Base-by-base conservation (phyloP, 1,139 yeast genomes). In the Yarrowia galli region DNA sequence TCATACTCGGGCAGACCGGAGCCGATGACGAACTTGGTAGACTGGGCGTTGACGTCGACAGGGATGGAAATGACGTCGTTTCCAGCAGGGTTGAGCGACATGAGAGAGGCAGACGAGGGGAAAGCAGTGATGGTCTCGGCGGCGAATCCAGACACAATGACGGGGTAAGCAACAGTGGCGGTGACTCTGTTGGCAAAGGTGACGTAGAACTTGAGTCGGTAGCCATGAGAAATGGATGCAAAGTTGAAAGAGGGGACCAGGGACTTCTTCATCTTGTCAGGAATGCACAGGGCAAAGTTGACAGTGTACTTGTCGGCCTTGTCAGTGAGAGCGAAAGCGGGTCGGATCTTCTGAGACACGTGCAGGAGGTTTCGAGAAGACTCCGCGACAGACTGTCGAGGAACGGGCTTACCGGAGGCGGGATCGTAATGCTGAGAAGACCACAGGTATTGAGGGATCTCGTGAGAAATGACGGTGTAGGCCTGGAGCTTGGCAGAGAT, bases 381-480 rank as follows among this genome's bases (percentile, higher is more conserved):
- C 64, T 58, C 64, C 5, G 64, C 64, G 7, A 58, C 64, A 28
- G 64, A 58, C 51, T 43, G 64, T 42, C 64, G 51, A 15, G 64
- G 64, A 9, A 58, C 64, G 7, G 64, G 64, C 51, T 43, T 32
- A 12, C 64, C 64, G 4, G 64, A 58, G 16, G 64, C 13, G 16
- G 64, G 64, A 8, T 58, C 64, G 64, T 58, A 58, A 42, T 58
- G 64, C 64, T 58, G 64, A 16, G 64, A 58, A 28, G 64, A 58
- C 64, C 64, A 58, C 64, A 58, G 51, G 51, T 58, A 58, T 51
- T 58, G 64, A 20, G 64, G 64, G 32, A 58, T 58, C 64, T 58
- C 64, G 20, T 58, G 64, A n/a, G 64, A 58, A 32, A 58, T 58
- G 51, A 58, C 64, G 6, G 64, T 58, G 64, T 28, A 43, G 15